Evolutionary conservation across 1,139 yeast species (phyloP).

Genomic region (Saccharomyces hybrid): DNA sequence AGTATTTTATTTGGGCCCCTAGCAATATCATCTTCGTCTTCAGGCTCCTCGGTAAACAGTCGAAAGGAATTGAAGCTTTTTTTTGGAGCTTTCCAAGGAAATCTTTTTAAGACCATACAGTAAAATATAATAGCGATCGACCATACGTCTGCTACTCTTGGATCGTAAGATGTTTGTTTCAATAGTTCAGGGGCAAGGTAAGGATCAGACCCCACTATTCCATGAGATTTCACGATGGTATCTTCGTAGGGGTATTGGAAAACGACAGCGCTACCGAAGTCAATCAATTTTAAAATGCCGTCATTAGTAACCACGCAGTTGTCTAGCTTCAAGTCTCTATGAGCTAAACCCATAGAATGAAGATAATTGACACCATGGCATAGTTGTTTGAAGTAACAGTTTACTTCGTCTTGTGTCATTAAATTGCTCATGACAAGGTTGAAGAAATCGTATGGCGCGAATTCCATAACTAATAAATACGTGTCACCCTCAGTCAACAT

Average conservation of each 20-base stretch:
- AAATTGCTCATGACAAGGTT: slow-evolving; percentile 69
- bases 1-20: slow-evolving; percentile 72
- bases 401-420: slow-evolving; percentile 50
- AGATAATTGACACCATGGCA: slow-evolving; percentile 52
- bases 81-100: slow-evolving; percentile 72
- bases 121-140: slow-evolving; percentile 69
- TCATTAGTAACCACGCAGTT: slow-evolving; percentile 60
- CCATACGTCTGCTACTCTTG: slow-evolving; percentile 71
- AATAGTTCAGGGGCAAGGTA: slow-evolving; percentile 74
- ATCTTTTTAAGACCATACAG: slow-evolving; percentile 63
- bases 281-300: slow-evolving; percentile 64
- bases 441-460: slow-evolving; percentile 66
- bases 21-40: slow-evolving; percentile 30
- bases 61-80: slow-evolving; percentile 46
- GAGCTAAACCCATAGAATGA: slow-evolving; percentile 65
- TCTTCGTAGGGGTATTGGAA: slow-evolving; percentile 40
- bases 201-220: slow-evolving; percentile 80
- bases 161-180: slow-evolving; percentile 45
- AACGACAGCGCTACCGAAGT: slow-evolving; percentile 70
- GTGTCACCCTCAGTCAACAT: slow-evolving; percentile 45
- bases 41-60: slow-evolving; percentile 37
- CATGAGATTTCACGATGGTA: slow-evolving; percentile 43
- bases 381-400: slow-evolving; percentile 65
- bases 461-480: slow-evolving; percentile 66
- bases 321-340: slow-evolving; percentile 68